Evolutionary conservation across 2,329 filamentous ascomycete genomes (phyloP), one percentile per base, ranked within the genome.

Genomic region (Neonectria coccinea): DNA sequence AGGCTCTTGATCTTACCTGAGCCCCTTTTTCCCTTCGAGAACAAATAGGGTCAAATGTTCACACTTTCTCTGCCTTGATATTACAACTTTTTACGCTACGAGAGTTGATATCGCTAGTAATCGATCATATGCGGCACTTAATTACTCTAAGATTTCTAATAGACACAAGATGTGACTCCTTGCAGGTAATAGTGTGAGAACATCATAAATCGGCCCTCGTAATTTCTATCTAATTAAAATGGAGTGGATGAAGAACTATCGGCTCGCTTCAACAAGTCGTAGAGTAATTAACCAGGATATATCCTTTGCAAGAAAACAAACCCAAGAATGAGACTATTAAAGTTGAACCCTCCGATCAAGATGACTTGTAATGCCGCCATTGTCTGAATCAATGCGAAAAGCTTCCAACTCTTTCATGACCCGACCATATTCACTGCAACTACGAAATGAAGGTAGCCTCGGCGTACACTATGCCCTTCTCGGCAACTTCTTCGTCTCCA

Each of bases 381-480:
- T 20, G 20, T 20, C 20, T 31, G 2, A 12, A 51, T 31, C 14
- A 50, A 18, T 50, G n/a, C n/a, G 29, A 22, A n/a, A 33, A 7
- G n/a, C 20, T 5, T 29, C n/a, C 29, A 20, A 22, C 44, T 16
- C 14, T 36, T 31, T n/a, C 8, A 20, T 20, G 20, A 3, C 3
- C 20, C 20, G 20, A 20, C 20, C 20, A 20, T 20, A 31, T 31
- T 20, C 47, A 51, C 16, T 18, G 16, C 10, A 14, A 79, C 67
- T 82, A 90, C 56, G 91, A 94, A 80, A 99, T 97, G 83, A 98
- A 99, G 12, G 94, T 97, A 2, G 96, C 94, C 82, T 99, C 96
- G 62, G 88, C 89, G 81, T 97, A 97, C 56, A 97, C 80, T 44
- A 81, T 83, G 47, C 96, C 96, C 75, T 93, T 84, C 79, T 98